Evolutionary conservation across 495 filamentous ascomycete species (phyloP), one percentile per base, ranked within the genome.

Genomic region (Xylaria castorea): DNA sequence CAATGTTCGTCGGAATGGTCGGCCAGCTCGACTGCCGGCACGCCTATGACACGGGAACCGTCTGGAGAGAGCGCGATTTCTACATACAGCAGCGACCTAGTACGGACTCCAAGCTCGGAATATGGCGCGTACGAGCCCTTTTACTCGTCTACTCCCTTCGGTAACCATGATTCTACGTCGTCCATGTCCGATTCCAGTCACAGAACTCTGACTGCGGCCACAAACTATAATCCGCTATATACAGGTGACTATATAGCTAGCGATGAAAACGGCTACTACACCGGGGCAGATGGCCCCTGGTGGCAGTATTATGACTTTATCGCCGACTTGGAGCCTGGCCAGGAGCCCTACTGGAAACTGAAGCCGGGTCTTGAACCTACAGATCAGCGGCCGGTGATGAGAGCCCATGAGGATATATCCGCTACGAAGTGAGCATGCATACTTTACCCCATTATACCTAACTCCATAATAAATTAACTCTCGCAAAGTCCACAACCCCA

Each of bases 291-390:
- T 6, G 71, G 44, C 0, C 62, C 64, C 22, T 72, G 66, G 27
- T 76, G 55, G 30, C 53, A 73, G 20, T 63, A 40, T 32, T 77
- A 78, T 61, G 57, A 76, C 46, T 77, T 78, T 50, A 27, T 72
- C 53, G 27, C 72, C 20, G 60, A 44, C 44, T 72, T 65, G 20
- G 73, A 76, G 46, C 64, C 73, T 4, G 71, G 66, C 20, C 72
- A 73, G 42, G 65, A 63, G 5, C 77, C 75, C 1, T 75, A 72
- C 46, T 77, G 77, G 77, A 67, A n/a, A 70, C 55, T 77, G 48
- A 77, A 73, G 63, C 42, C 62, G 5, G 40, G 27, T 1, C 68
- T 68, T 50, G 57, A 64, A 32, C 64, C 75, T 55, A 46, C 72
- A 57, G 40, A 20, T 8, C 44, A 30, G 1, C 61, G 11, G 36